These are phyloP conservation scores for Brassica hybrid DNA, from an alignment of 441 rosid genomes.

Conservation along the genomic window DNA sequence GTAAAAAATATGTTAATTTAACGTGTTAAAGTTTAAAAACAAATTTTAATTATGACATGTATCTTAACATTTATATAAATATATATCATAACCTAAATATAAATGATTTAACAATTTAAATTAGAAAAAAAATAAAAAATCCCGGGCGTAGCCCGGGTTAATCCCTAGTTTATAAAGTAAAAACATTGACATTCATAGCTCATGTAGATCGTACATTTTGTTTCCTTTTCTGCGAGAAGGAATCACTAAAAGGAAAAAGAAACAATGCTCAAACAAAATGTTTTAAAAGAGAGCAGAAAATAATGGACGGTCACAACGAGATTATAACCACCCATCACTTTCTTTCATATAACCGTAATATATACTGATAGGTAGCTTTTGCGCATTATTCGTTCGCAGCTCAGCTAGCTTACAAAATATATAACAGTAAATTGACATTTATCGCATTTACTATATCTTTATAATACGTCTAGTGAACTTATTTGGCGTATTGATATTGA, in stretches of 20 bases:
- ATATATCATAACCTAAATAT: too few species aligned
- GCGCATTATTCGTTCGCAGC: background rate
- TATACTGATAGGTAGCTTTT: constrained; percentile 15
- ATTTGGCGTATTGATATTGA: background rate
- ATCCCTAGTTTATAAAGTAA: background rate
- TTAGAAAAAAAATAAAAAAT: too few species aligned
- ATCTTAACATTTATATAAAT: too few species aligned
- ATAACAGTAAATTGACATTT: constrained; percentile 20
- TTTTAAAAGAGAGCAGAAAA: background rate
- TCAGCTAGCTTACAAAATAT: constrained; percentile 6
- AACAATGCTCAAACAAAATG: constrained; percentile 6
- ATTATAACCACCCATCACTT: constrained; percentile 35
- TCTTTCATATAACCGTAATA: constrained; percentile 35
- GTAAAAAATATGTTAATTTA: too few species aligned
- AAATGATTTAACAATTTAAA: too few species aligned
- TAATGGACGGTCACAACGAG: constrained; percentile 38
- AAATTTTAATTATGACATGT: too few species aligned
- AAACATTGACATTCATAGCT: constrained; percentile 28
- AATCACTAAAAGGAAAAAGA: constrained; percentile 23
- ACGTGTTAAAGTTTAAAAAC: too few species aligned
- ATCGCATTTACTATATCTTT: constrained; percentile 7
- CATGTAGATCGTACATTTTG: constrained; percentile 31
- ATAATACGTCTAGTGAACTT: background rate
- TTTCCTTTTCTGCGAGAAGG: constrained; percentile 21
- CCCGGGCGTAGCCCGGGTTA: too few species aligned